Evolutionary conservation across 331 rosid species (phyloP).

Genomic region (Phaseolus coccineus): DNA sequence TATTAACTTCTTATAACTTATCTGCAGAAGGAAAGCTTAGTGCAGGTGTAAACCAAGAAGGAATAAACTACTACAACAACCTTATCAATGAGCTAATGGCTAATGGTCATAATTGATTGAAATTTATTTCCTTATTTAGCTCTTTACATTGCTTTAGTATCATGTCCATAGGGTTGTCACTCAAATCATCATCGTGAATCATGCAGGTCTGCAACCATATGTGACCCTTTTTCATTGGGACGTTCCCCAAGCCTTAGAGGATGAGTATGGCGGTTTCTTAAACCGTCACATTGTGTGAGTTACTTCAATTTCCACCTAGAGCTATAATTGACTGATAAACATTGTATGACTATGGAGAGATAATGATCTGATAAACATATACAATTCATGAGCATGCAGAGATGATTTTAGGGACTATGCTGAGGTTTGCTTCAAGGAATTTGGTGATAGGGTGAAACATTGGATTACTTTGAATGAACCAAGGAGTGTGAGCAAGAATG

Average conservation of each 20-base stretch:
- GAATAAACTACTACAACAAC: conserved; percentile 48
- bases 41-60: conserved; percentile 50
- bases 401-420: conserved; percentile 53
- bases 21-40: conserved; percentile 53
- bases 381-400: conserved; percentile 37
- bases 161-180: neutral
- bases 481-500: conserved; percentile 29
- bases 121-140: neutral
- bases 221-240: conserved; percentile 59
- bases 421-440: conserved; percentile 55
- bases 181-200: conserved; percentile 7
- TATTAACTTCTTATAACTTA: conserved; percentile 24
- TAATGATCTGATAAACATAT: conserved; percentile 7
- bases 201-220: conserved; percentile 52
- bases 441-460: conserved; percentile 54
- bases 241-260: conserved; percentile 55
- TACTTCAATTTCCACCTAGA: conserved; percentile 18
- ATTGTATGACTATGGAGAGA: neutral
- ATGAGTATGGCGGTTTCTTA: conserved; percentile 51
- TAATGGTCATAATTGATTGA: conserved; percentile 39
- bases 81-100: conserved; percentile 46
- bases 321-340: neutral
- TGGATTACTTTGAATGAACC: conserved; percentile 63
- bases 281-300: conserved; percentile 52
- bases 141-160: neutral